Evolutionary conservation across 2,329 filamentous ascomycete genomes (phyloP), one percentile per base, ranked within the genome.

Genomic region (Claviceps quebecensis): DNA sequence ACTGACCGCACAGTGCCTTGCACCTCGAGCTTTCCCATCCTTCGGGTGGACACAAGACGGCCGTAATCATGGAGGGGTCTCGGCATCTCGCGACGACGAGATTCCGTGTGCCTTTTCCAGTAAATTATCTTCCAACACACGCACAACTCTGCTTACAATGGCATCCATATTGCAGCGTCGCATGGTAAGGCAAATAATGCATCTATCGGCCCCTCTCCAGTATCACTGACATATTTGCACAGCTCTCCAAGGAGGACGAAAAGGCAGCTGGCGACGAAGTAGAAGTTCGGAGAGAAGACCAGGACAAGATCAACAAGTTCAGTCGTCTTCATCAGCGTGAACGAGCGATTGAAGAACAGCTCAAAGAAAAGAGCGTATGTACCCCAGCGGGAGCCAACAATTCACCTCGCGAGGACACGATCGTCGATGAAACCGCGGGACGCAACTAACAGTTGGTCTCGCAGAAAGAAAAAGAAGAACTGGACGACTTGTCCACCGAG

Each of bases 301-400:
- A 98, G 69, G 90, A 97, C 72, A 95, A 93, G 72, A 98, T 98
- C 80, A 98, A 98, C 72, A 84, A 83, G 57, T 98, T 98, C 75
- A 96, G 90, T 68, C 83, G 89, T 45, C 75, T 98, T 56, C 93
- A 98, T 67, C 88, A 94, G 65, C 84, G 87, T 49, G 86, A 95
- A 66, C 76, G 85, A 37, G 69, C 75, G 3, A 67, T 97, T 3
- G 83, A 94, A 64, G 89, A 94, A 47, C 82, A 93, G 60, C 70
- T 97, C 57, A 84, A 85, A 63, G 67, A 70, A 5, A 96, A 95
- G 67, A 81, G 81, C 66, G 91, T 90, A 66, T 55, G 80, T 68
- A 22, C 8, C 23, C 19, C 46, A 3, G 29, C 29, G 9, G 29
- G 3, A 34, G 29, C 9, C 29, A 34, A 34, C 29, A 11, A 11